These are phyloP conservation scores for Terana coerulea DNA, from an alignment of 768 basidiomycete genomes.

Conservation along the genomic window DNA sequence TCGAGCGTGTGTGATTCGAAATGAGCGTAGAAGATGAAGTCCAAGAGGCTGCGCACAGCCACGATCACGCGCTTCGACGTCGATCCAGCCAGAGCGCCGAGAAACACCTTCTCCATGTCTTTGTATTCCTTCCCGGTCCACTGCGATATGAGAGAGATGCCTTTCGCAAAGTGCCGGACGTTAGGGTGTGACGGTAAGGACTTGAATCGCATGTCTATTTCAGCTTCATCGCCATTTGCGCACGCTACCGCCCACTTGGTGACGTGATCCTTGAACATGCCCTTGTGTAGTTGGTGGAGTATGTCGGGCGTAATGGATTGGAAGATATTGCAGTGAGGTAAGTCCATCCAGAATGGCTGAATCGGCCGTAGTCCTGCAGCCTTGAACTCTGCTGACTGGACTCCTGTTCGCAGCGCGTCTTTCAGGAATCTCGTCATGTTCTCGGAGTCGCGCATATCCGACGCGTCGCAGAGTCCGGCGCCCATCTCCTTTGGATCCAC, in stretches of 20 bases:
- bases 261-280: constrained; percentile 4
- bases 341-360: constrained; percentile 12
- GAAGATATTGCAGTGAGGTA: constrained; percentile 9
- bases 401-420: not conserved
- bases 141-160: constrained; percentile 37
- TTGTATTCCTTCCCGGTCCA: constrained; percentile 43
- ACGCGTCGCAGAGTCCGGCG: not conserved
- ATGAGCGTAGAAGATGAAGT: constrained; percentile 28
- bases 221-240: constrained; percentile 16
- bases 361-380: constrained; percentile 12
- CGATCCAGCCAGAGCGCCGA: constrained; percentile 23
- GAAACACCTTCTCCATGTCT: constrained; percentile 26
- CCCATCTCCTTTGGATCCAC: constrained; percentile 3
- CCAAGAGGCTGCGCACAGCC: constrained; percentile 22
- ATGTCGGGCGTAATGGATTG: constrained; percentile 13
- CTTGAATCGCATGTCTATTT: constrained; percentile 36
- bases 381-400: constrained; percentile 1
- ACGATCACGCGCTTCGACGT: constrained; percentile 18
- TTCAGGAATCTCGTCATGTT: not conserved
- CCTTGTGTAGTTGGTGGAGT: constrained; percentile 10
- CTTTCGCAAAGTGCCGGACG: constrained; percentile 39
- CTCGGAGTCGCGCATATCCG: constrained; percentile 9
- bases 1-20: constrained; percentile 20
- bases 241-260: not conserved
- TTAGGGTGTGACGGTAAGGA: constrained; percentile 27